Base-by-base conservation (phyloP, 192 early-diverging fungal genomes). In the Coemansia biformis region DNA sequence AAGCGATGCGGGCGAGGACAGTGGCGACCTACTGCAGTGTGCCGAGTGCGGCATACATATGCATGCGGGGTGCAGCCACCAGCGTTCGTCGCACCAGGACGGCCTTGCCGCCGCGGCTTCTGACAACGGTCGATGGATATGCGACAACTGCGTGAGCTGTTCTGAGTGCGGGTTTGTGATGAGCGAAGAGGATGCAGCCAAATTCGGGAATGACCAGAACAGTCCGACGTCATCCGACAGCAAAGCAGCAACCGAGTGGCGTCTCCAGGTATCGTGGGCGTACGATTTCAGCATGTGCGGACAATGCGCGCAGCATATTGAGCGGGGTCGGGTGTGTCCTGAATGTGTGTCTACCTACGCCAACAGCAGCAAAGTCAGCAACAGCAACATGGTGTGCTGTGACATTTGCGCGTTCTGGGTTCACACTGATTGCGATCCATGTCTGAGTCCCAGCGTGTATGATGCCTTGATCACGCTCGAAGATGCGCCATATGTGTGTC, bases 371-470 rank as follows among this genome's bases (percentile, higher is more conserved):
- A 63, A 57, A 18, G 59, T 66, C 30, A 63, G 77, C 40, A 77
- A 76, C 43, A 64, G 75, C 29, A 78, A 63, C 23, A 82, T 84
- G 80, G 77, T 84, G 13, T 77, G 76, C 59, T 84, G 80, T 46
- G 82, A 84, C 36, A 59, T 77, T 8, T 84, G 82, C 43, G 54
- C 58, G 5, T 47, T 60, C 16, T 84, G 82, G 82, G 59, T 84
- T 4, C 82, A 84, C 56, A 45, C 73, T 6, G 65, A 57, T 19
- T 84, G 82, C 50, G 82, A 84, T 22, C 51, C 57, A 0, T 35
- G 48, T 0, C 48, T 82, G 21, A 66, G 74, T 8, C 66, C 78
- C 6, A 36, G 39, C 0, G 80, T 80, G 8, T 84, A 82, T 32
- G 77, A 82, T 15, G 64, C 72, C n/a, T 44, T 84, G 23, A 73